Evolutionary conservation across 208 protist species (phyloP), one percentile per base, ranked within the genome.

Genomic region (Sergeia podlipaevii): DNA sequence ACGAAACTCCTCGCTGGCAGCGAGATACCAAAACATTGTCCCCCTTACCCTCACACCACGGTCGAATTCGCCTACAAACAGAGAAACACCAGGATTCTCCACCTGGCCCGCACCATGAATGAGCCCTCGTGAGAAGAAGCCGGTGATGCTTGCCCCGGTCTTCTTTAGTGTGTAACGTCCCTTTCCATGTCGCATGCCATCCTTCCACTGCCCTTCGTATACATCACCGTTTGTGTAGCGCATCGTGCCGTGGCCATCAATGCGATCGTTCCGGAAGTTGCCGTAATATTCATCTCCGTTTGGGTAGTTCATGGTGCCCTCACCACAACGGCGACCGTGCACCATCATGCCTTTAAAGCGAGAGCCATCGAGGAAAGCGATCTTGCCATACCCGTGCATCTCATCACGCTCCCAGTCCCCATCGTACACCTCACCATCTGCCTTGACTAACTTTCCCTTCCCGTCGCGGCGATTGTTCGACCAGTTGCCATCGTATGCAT

Each of bases 261-360:
- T 79, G 3, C 54, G 63, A 61, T 96, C 76, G 4, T 65, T 39
- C 4, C 20, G 33, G 42, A 91, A 97, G 44, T 64, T 61, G 11
- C 92, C 92, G 28, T 83, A 77, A 52, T 92, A 96, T 58, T 91
- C 82, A 51, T 97, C 88, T 6, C 90, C 91, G 39, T 93, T 88
- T 17, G 72, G 45, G 41, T 82, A 94, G 47, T 72, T 48, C 65
- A 96, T 81, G 7, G 81, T 55, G 15, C 93, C 90, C 41, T 87
- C 79, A 15, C 93, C 93, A 50, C 82, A 45, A 18, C 87, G 79
- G 54, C 73, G 59, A 49, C 86, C 70, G 54, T 74, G 61, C 29
- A 60, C 62, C 61, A 90, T 77, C 20, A 43, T 52, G 4, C 89
- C 89, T 36, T 87, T 87, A 72, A 88, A 96, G 46, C 75, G 60